phyloP scores from a whole-genome alignment of 106 monocot genomes.

The Ottelia alismoides region DNA sequence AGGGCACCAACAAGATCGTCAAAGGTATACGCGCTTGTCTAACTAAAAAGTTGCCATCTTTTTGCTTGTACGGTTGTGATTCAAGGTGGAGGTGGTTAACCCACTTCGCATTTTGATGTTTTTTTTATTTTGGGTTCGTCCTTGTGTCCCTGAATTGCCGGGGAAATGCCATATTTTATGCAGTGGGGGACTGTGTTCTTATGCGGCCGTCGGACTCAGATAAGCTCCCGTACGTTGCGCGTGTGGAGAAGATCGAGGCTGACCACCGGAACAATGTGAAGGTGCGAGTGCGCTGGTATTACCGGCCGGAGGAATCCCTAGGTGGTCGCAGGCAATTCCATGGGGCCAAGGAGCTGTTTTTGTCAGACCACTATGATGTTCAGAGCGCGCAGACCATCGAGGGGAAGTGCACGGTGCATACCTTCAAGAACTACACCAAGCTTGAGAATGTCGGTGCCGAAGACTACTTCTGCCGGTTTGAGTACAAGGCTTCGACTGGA shows the following conservation, averaged over 20 bases:
- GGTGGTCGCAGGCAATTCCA: conserved; percentile 45
- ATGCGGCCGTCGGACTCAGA: conserved; percentile 40
- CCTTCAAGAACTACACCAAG: conserved; percentile 54
- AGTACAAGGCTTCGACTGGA: conserved; percentile 25
- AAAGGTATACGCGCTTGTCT: conserved; percentile 27
- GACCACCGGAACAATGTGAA: conserved; percentile 31
- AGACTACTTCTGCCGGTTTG: conserved; percentile 25
- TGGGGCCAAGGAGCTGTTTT: conserved; percentile 51
- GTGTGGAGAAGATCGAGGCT: conserved; percentile 39
- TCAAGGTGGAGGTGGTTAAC: too few species aligned
- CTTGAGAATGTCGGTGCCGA: conserved; percentile 28
- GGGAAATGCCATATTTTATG: neutral
- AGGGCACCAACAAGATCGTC: conserved; percentile 46
- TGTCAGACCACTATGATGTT: conserved; percentile 44
- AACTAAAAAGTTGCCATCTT: too few species aligned
- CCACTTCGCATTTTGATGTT: too few species aligned
- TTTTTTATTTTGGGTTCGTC: too few species aligned
- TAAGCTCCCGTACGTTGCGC: conserved; percentile 43
- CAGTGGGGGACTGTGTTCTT: conserved; percentile 45
- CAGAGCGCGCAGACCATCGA: conserved; percentile 55
- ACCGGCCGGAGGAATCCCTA: conserved; percentile 54
- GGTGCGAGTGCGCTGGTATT: conserved; percentile 47
- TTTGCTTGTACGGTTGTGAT: too few species aligned
- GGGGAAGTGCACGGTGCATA: conserved; percentile 44
- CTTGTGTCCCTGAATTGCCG: too few species aligned